These are phyloP conservation scores for Carex pumila DNA, from an alignment of 176 grass and related monocot genomes.

Conservation along the genomic window DNA sequence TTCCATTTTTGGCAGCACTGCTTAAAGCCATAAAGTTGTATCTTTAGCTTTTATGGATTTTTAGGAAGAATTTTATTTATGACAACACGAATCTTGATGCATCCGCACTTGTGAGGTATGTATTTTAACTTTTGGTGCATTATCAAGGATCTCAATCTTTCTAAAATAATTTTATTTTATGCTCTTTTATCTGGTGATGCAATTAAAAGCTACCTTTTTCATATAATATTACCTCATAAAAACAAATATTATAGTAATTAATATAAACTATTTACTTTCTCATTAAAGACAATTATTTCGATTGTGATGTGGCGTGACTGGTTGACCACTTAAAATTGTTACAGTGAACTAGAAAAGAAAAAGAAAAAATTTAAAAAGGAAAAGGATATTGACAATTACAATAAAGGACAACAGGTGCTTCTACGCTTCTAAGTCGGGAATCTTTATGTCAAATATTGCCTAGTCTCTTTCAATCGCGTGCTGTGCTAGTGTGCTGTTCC, in stretches of 20 bases:
- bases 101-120: not conserved
- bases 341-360: not conserved
- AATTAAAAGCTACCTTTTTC: not conserved
- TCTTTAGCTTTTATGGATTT: no score
- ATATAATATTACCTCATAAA: not conserved
- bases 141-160: not conserved
- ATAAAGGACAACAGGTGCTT: not conserved
- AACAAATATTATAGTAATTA: not conserved
- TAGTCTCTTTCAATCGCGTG: not conserved
- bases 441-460: conserved; percentile 3
- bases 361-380: not conserved
- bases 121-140: not conserved
- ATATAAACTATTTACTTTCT: no score
- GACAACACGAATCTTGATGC: not conserved
- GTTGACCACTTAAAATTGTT: conserved; percentile 8
- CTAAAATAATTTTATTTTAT: not conserved
- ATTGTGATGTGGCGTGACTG: not conserved
- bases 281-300: not conserved
- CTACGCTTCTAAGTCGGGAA: not conserved
- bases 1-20: not conserved
- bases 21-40: not conserved
- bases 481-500: not conserved
- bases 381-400: not conserved
- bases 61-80: not conserved
- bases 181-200: not conserved